Base-by-base conservation (phyloP, 208 protist genomes). In the Strigomonas galati region DNA sequence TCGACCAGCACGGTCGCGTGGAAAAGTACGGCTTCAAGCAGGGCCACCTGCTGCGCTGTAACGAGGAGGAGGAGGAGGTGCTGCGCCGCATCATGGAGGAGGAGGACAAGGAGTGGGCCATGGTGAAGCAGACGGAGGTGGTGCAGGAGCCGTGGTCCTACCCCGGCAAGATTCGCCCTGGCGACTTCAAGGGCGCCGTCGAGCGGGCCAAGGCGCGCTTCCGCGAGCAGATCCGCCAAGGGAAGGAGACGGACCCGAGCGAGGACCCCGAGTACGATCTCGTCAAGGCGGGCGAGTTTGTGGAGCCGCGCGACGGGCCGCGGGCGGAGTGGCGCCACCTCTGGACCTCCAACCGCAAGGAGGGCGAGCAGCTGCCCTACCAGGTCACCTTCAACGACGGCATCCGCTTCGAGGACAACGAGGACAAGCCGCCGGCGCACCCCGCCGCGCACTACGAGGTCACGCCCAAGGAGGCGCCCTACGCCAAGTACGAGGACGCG, bases 11-110 rank as follows among this genome's bases (percentile, higher is more conserved):
- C 71, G 89, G 81, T 14, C 69, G 89, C 14, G 86, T 74, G 14
- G 86, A 95, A 73, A 72, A 77, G 59, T 95, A 95, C 72, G 89
- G 89, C 66, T 95, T 95, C 73, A 93, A 95, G 75, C 89, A 95
- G 58, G 86, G 89, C 53, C 86, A 95, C 60, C 73, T 95, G 17
- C 76, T 95, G 51, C 84, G 89, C 51, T 95, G 89, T 74, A 78
- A 79, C 52, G 86, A 84, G 23, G 86, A 93, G 74, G 86, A 95
- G 75, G 86, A 95, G 68, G 84, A 91, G 74, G 85, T 95, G 40
- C 79, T 95, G 19, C 89, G 89, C 14, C 89, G 89, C 61, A 91
- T 95, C 63, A 93, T 95, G 85, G 86, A 92, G 73, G 86, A 93
- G 76, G 86, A 95, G 75, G 89, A 95, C 65, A 87, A 85, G 76